Evolutionary conservation across 108 stramenopile species (phyloP).

Genomic region (Nannochloropsis gaditana): DNA sequence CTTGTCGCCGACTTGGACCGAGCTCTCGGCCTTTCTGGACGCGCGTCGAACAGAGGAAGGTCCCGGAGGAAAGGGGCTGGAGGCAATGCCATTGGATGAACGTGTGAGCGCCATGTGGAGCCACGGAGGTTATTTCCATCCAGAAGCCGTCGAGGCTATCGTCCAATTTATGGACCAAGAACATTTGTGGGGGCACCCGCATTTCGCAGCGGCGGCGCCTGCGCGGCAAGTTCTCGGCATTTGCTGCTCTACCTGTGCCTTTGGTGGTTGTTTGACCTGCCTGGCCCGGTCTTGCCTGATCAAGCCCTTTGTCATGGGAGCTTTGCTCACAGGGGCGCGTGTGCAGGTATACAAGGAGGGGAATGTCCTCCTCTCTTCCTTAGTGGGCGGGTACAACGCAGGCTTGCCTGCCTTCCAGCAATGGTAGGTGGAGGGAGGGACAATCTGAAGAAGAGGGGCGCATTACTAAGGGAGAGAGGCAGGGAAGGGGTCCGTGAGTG

Average conservation of each 20-base stretch:
- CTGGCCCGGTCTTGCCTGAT: background rate
- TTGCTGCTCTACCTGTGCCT: background rate
- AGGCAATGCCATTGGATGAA: slow-evolving; percentile 4
- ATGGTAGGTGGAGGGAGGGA: background rate
- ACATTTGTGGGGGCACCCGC: background rate
- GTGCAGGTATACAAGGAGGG: background rate
- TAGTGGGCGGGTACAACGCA: slow-evolving; percentile 12
- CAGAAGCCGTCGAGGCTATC: background rate
- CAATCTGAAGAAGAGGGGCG: background rate
- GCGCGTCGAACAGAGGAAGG: background rate
- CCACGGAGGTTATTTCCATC: background rate
- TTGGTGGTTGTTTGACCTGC: background rate
- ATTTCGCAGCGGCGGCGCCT: background rate
- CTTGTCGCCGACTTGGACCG: background rate
- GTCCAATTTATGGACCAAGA: background rate
- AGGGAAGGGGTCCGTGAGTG: background rate
- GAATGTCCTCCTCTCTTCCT: background rate
- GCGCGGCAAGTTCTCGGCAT: background rate
- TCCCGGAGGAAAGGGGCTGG: background rate
- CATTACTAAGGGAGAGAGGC: background rate
- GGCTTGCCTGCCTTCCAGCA: background rate
- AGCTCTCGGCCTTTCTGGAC: background rate
- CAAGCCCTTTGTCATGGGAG: background rate
- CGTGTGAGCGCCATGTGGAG: background rate
- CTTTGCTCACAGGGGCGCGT: background rate